phyloP scores from a whole-genome alignment of 177 flowering plant species.

The Tripterygium wilfordii region DNA sequence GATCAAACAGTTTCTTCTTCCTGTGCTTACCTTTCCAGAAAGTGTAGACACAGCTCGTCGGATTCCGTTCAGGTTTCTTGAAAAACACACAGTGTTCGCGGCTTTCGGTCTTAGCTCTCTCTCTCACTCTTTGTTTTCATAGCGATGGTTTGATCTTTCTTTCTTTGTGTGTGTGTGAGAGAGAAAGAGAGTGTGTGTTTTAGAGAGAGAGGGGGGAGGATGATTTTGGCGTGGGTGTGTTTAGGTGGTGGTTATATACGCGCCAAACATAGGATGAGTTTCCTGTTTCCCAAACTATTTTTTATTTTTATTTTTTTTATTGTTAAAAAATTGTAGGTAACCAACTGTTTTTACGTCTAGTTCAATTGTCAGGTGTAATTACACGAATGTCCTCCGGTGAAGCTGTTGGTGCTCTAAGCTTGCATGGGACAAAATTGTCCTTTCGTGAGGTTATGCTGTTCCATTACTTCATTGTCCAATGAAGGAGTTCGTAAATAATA shows the following conservation, averaged over 20 bases:
- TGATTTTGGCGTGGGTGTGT: slow-evolving; percentile 4
- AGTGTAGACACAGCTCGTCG: slow-evolving; percentile 7
- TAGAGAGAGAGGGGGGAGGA: slow-evolving; percentile 2
- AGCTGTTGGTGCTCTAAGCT: neutral
- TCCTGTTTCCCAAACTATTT: no score
- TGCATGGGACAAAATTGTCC: neutral
- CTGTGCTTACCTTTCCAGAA: neutral
- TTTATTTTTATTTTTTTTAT: neutral
- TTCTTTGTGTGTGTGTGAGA: slow-evolving; percentile 5
- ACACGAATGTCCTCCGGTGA: neutral
- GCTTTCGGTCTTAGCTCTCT: slow-evolving; percentile 1
- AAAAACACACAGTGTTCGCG: no score
- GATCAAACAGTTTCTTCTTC: slow-evolving; percentile 1
- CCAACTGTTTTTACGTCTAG: neutral
- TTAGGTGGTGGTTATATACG: slow-evolving; percentile 14
- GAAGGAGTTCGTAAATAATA: no score
- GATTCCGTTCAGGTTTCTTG: no score
- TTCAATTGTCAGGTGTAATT: neutral
- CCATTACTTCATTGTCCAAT: neutral
- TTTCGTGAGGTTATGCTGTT: neutral
- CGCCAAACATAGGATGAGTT: slow-evolving; percentile 14
- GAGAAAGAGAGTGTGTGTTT: slow-evolving; percentile 6
- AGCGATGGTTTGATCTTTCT: slow-evolving; percentile 10
- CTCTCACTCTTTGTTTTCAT: slow-evolving; percentile 6
- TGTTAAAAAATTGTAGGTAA: neutral